Percentiles rank a stretch among this genome's conserved stretches.
These are phyloP conservation scores for Saturnispora halmiae DNA, from an alignment of 805 yeast genomes.

Conservation along the genomic window DNA sequence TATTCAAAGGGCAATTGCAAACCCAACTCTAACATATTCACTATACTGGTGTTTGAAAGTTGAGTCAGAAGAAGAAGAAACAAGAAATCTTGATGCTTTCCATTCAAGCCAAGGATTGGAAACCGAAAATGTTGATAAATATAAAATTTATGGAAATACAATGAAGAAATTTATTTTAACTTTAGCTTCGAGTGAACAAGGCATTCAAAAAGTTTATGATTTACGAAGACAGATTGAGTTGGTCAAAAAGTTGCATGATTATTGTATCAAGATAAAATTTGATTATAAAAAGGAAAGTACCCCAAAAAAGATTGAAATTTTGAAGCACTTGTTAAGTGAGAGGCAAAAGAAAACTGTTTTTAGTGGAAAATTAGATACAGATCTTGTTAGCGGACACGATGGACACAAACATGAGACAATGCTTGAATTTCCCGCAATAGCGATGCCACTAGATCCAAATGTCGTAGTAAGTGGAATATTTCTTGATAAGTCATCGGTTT, in stretches of 20 bases:
- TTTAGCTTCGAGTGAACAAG: conserved; percentile 21
- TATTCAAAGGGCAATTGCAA: conserved; percentile 58
- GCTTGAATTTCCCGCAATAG: conserved; percentile 42
- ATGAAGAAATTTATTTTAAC: conserved; percentile 24
- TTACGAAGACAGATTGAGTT: conserved; percentile 52
- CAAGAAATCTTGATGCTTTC: not conserved
- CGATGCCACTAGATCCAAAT: conserved; percentile 78
- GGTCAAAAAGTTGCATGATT: conserved; percentile 51
- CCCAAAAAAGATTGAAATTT: conserved; percentile 59
- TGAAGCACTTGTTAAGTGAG: conserved; percentile 51
- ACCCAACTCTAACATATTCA: conserved; percentile 63
- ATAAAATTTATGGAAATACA: conserved; percentile 21
- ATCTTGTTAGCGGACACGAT: conserved; percentile 6
- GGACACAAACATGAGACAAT: conserved; percentile 20
- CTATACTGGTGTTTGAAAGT: conserved; percentile 90
- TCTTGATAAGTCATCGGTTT: conserved; percentile 75
- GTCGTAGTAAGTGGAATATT: conserved; percentile 64
- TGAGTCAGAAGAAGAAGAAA: conserved; percentile 61
- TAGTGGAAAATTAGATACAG: conserved; percentile 13
- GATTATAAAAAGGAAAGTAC: conserved; percentile 62
- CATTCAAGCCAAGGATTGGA: not conserved
- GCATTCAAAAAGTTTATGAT: conserved; percentile 24
- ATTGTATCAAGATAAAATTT: conserved; percentile 55
- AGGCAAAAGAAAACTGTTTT: conserved; percentile 31
- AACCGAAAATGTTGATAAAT: no score